A percentile compares a stretch with the other conserved stretches of the same genome.
Conservation (phyloP, 768 basidiomycete genomes). For the Mycena vitilis region DNA sequence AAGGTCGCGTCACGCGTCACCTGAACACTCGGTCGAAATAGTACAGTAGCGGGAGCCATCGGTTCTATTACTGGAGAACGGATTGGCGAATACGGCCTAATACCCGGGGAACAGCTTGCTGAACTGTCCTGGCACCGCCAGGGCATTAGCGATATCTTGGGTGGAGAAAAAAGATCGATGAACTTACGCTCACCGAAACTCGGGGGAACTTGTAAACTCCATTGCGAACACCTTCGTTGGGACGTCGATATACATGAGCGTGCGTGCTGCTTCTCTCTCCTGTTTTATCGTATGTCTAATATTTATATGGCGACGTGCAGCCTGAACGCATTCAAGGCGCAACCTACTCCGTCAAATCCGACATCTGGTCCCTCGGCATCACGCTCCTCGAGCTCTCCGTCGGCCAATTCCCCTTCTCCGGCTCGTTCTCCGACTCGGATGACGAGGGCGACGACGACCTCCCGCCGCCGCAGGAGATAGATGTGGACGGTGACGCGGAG, state of each 20-base stretch:
- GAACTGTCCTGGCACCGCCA: too few relatives aligned
- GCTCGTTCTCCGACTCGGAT: constrained; percentile 74
- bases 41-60: too few relatives aligned
- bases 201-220: constrained; percentile 97
- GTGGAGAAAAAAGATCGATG: too few relatives aligned
- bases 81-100: too few relatives aligned
- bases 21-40: too few relatives aligned
- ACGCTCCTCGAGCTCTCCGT: constrained; percentile 96
- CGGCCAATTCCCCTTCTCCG: constrained; percentile 98
- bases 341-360: constrained; percentile 98
- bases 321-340: constrained; percentile 99
- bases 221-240: constrained; percentile 99
- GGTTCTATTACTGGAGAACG: too few relatives aligned
- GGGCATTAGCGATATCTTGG: too few relatives aligned
- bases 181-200: too few relatives aligned
- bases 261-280: constrained; percentile 56
- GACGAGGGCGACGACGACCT: constrained; percentile 34
- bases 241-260: constrained; percentile 99
- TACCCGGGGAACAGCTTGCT: too few relatives aligned
- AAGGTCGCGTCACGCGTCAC: too few relatives aligned
- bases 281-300: constrained; percentile 22
- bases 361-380: constrained; percentile 98
- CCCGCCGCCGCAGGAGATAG: constrained; percentile 48
- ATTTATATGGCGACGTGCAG: constrained; percentile 51
- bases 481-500: too few relatives aligned